Evolutionary conservation across 225 moss, liverwort and hornwort genomes (phyloP), one percentile per base, ranked within the genome.

Genomic region (Bryum argenteum): DNA sequence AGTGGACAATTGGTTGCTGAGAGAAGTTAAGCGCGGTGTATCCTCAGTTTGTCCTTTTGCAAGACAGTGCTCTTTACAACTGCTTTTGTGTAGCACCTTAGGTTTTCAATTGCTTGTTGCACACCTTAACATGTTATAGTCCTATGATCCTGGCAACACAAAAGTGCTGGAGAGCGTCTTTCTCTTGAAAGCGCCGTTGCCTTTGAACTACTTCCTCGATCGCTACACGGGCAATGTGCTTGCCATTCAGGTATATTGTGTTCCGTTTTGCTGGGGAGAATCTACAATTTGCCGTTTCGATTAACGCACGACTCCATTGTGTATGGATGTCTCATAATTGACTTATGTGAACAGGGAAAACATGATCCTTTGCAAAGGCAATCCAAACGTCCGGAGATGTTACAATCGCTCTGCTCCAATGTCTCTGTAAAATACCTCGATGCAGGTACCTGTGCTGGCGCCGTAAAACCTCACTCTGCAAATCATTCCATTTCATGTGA

Each of bases 21-120:
- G 57, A 6, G 97, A 98, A 89, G 89, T 98, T n/a, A 89, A 89
- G 81, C 92, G 97, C 65, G 84, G 88, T 57, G 97, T 97, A 97
- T 97, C 94, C 97, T 89, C 69, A 69, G n/a, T 67, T 65, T 40
- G 33, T 24, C 26, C 68, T 61, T 44, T 67, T 9, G 59, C 60
- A 41, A 68, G 61, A 12, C 41, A 57, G 48, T 43, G 53, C 43
- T 71, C 65, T 65, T 42, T 33, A 57, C 47, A 56, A 61, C 20
- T 55, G 21, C 39, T 70, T 48, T 63, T 63, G 21, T 47, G 47
- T 14, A 28, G 71, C 66, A 53, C 73, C 23, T 61, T 61, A 17
- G 8, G 16, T 50, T 50, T 54, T 59, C 37, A 18, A 63, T 54
- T 28, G 51, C 20, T 64, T 76, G 5, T 48, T 11, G 67, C 59